phyloP scores from a whole-genome alignment of 768 basidiomycete genomes.

The Trametes sanguinea region DNA sequence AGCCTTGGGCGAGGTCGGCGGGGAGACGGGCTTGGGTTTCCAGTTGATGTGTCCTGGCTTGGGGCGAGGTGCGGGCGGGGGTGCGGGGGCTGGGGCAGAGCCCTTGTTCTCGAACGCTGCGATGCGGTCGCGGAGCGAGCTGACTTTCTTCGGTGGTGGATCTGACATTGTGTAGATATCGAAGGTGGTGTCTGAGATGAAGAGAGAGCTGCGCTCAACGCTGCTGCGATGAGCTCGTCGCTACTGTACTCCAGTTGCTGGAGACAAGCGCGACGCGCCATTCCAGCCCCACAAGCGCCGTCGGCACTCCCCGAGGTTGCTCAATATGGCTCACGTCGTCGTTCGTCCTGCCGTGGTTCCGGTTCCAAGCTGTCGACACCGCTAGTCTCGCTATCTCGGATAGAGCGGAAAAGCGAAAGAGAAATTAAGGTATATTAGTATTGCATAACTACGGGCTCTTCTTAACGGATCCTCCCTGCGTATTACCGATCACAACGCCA shows the following conservation, averaged over 20 bases:
- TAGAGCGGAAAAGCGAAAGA: too few relatives aligned
- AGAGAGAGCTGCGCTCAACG: constrained; percentile 4
- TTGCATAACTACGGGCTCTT: too few relatives aligned
- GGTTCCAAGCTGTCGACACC: too few relatives aligned
- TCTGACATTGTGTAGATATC: constrained; percentile 25
- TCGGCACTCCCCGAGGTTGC: constrained; percentile 3
- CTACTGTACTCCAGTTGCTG: neutral
- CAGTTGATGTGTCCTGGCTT: constrained; percentile 68
- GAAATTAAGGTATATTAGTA: too few relatives aligned
- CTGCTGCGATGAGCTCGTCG: constrained; percentile 10
- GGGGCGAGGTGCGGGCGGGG: constrained; percentile 51
- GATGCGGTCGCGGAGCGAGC: constrained; percentile 85
- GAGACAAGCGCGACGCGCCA: constrained; percentile 1
- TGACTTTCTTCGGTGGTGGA: constrained; percentile 38
- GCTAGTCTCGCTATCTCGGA: too few relatives aligned
- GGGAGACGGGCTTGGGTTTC: constrained; percentile 66
- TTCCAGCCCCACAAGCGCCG: neutral
- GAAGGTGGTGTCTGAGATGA: constrained; percentile 4
- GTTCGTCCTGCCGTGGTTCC: too few relatives aligned
- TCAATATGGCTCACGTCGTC: neutral
- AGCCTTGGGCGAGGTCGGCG: constrained; percentile 38
- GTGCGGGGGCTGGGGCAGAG: constrained; percentile 33
- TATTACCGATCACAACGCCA: too few relatives aligned
- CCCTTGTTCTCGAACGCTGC: constrained; percentile 81
- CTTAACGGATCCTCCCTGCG: too few relatives aligned